phyloP scores from a whole-genome alignment of 495 filamentous ascomycete genomes.

The Xylaria longipes region DNA sequence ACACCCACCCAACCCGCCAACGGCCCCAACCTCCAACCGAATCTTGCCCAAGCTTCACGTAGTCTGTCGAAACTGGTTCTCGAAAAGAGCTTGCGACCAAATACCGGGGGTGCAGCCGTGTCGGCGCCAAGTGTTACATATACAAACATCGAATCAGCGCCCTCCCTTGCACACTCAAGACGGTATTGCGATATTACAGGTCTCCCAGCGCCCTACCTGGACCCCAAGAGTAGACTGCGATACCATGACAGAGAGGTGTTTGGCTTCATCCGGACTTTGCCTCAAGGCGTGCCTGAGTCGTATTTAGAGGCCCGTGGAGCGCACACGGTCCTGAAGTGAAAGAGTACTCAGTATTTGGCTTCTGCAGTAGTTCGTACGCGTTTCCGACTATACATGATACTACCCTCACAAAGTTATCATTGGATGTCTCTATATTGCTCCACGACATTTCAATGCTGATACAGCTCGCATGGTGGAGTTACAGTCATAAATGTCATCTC shows the following conservation, averaged over 20 bases:
- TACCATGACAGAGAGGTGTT: constrained; percentile 94
- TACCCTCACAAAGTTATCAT: not conserved
- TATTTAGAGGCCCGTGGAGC: constrained; percentile 90
- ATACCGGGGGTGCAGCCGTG: constrained; percentile 29
- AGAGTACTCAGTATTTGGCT: not conserved
- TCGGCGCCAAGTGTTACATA: constrained; percentile 84
- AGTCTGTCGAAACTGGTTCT: constrained; percentile 84
- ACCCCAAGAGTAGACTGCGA: constrained; percentile 89
- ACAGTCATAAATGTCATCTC: not conserved
- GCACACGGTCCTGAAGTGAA: constrained; percentile 84
- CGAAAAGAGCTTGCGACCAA: constrained; percentile 63
- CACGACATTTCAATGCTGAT: not conserved
- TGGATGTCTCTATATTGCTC: not conserved
- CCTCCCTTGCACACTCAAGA: constrained; percentile 75
- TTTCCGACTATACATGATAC: not conserved
- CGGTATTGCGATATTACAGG: constrained; percentile 97
- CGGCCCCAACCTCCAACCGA: constrained; percentile 59
- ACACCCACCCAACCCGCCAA: constrained; percentile 61
- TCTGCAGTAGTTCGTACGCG: not conserved
- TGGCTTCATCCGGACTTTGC: constrained; percentile 73
- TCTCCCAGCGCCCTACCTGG: constrained; percentile 82
- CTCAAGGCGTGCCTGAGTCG: constrained; percentile 79
- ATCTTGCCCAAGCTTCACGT: constrained; percentile 82
- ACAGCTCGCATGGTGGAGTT: not conserved
- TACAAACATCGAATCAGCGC: constrained; percentile 92